Conservation (phyloP, 225 moss, liverwort and hornwort genomes). For the Polytrichum commune region DNA sequence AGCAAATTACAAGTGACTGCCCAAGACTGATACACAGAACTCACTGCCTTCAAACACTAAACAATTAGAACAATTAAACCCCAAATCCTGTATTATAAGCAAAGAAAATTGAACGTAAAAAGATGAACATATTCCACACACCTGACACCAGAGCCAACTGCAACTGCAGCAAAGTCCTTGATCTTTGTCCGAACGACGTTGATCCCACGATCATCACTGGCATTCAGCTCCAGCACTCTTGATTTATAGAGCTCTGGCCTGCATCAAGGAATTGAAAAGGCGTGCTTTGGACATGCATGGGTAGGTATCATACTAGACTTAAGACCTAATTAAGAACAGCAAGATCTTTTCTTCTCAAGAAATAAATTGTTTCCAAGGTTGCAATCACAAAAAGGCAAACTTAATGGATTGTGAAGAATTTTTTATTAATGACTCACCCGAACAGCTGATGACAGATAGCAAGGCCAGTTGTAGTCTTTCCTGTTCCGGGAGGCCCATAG, state of each 20-base stretch:
- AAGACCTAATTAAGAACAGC: too few species aligned
- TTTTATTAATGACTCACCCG: conserved; percentile 36
- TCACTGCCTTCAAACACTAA: neutral
- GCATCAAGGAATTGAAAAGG: neutral
- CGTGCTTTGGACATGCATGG: too few species aligned
- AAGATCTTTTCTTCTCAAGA: too few species aligned
- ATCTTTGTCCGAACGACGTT: conserved; percentile 97
- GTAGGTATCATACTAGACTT: too few species aligned
- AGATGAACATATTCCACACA: neutral
- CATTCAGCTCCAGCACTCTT: conserved; percentile 91
- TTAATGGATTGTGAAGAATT: too few species aligned
- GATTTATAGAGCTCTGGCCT: conserved; percentile 87
- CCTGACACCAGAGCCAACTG: conserved; percentile 73
- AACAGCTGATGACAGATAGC: conserved; percentile 94
- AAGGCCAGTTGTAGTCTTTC: conserved; percentile 95
- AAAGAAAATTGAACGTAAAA: neutral
- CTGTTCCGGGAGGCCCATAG: conserved; percentile 95
- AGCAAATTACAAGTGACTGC: too few species aligned
- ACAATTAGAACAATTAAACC: neutral
- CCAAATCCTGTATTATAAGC: neutral
- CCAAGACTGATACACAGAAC: too few species aligned
- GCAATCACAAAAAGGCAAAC: too few species aligned
- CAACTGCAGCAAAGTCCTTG: conserved; percentile 88
- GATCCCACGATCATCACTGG: conserved; percentile 96
- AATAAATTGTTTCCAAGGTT: too few species aligned